Base-by-base conservation (phyloP, 2,329 filamentous ascomycete genomes). In the Cercospora sp. region DNA sequence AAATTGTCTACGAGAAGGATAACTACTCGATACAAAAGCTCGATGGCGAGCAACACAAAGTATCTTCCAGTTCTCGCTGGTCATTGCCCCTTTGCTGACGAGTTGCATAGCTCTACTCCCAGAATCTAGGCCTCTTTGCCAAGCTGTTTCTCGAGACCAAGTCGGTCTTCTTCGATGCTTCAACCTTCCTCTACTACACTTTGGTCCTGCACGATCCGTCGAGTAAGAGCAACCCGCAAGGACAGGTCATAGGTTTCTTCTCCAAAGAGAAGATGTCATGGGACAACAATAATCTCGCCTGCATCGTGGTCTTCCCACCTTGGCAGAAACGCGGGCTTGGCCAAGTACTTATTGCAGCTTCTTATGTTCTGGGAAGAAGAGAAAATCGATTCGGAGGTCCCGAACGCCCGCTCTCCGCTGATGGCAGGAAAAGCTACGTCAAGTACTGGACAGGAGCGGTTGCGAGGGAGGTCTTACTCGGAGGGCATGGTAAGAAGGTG, bases 101-200 rank as follows among this genome's bases (percentile, higher is more conserved):
- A 13, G 26, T 42, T n/a, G 13, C 30, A 12, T 57, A 81, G 78
- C 86, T 97, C 31, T 98, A 97, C 79, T 94, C 93, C 73, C 95
- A 98, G 80, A 97, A 97, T 75, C 86, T 99, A 12, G 97, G 92
- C 9, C 89, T 99, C 57, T 97, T 98, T 79, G 94, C 93, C 30
- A 99, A 98, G 80, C 88, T 99, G 55, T 99, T 98, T 80, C 90
- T 99, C 72, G 94, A 98, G 80, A 97, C 96, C 77, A 99, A 99
- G 78, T 97, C 93, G 7, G 94, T 99, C 73, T 98, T 97, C 81
- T 99, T 97, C 83, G 95, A 99, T 77, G 94, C 97, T 57, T 89
- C 89, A 4, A 92, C 91, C 62, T 99, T 99, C 82, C 89, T 97
- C 73, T 99, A 97, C 84, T 98, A 97, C 79, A 87, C 97, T 4